phyloP scores from a whole-genome alignment of 2,329 filamentous ascomycete genomes.

The Torrubiella hemipterigena region DNA sequence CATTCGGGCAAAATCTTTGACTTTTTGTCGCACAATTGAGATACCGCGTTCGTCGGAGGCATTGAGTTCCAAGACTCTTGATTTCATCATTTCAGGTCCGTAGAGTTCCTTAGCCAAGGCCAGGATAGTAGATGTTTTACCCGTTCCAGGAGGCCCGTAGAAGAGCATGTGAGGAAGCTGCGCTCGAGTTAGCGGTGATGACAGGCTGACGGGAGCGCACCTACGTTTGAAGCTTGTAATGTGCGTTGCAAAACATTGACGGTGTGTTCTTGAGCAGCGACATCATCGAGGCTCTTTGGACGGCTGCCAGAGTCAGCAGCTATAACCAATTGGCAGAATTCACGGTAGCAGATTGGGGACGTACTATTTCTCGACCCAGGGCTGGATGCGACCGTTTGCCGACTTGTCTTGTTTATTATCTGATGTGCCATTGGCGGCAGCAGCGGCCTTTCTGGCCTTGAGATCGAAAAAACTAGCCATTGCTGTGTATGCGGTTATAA shows the following conservation, averaged over 20 bases:
- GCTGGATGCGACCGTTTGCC: constrained; percentile 56
- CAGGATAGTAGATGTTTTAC: constrained; percentile 95
- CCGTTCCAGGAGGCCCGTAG: constrained; percentile 93
- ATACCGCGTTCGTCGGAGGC: constrained; percentile 98
- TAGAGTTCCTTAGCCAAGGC: constrained; percentile 96
- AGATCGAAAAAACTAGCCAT: constrained; percentile 96
- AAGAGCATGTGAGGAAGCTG: constrained; percentile 97
- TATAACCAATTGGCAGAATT: not conserved
- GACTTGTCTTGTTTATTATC: constrained; percentile 54
- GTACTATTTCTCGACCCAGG: constrained; percentile 99
- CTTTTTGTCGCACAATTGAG: constrained; percentile 90
- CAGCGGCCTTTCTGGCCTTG: constrained; percentile 75
- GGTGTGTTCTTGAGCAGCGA: constrained; percentile 95
- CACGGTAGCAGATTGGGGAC: constrained; percentile 12
- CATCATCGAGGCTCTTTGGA: constrained; percentile 85
- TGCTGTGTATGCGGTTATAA: no score
- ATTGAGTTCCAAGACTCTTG: constrained; percentile 96
- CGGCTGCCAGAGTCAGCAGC: constrained; percentile 47
- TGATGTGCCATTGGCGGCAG: constrained; percentile 47
- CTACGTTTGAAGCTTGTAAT: constrained; percentile 83
- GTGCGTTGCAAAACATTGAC: constrained; percentile 86
- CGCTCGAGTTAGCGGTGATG: constrained; percentile 7
- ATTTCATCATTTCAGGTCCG: constrained; percentile 84
- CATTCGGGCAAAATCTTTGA: constrained; percentile 95
- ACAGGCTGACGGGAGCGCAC: constrained; percentile 5